Conservation (phyloP, 768 basidiomycete genomes). For the Pholiota molesta region DNA sequence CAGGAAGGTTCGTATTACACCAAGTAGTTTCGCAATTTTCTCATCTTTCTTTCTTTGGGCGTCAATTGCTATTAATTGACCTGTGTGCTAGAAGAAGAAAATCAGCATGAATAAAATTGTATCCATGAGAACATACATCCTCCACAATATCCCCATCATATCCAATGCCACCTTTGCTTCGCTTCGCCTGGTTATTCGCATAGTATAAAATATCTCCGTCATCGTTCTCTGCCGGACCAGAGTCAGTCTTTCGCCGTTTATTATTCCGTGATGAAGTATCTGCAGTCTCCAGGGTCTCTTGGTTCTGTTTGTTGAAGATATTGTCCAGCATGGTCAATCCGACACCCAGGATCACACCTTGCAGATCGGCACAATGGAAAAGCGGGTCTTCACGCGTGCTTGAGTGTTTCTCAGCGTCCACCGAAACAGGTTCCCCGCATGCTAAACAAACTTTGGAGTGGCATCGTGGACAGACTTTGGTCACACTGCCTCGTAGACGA, state of each 20-base stretch:
- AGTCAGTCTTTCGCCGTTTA: conserved; percentile 51
- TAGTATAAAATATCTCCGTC: conserved; percentile 61
- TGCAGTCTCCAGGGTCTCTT: conserved; percentile 33
- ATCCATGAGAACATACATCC: conserved; percentile 61
- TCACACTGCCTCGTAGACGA: conserved; percentile 60
- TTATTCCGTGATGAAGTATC: conserved; percentile 39
- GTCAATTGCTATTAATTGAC: conserved; percentile 76
- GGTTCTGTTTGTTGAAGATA: conserved; percentile 59
- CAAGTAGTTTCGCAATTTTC: conserved; percentile 68
- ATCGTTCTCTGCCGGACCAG: conserved; percentile 30
- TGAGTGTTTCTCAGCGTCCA: conserved; percentile 40
- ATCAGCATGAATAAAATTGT: background rate
- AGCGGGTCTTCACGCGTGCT: conserved; percentile 56
- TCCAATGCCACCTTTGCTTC: conserved; percentile 78
- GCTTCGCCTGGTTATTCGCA: conserved; percentile 54
- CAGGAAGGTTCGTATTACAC: conserved; percentile 77
- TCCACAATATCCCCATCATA: conserved; percentile 86
- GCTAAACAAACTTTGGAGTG: conserved; percentile 68
- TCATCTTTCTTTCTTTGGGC: conserved; percentile 77
- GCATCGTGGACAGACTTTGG: conserved; percentile 65
- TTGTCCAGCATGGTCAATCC: conserved; percentile 87
- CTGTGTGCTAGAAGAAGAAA: conserved; percentile 58
- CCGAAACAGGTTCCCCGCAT: conserved; percentile 68
- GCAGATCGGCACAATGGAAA: conserved; percentile 88
- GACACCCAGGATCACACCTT: conserved; percentile 90